Conservation (phyloP, 116 monocot species). For the Zostera marina region DNA sequence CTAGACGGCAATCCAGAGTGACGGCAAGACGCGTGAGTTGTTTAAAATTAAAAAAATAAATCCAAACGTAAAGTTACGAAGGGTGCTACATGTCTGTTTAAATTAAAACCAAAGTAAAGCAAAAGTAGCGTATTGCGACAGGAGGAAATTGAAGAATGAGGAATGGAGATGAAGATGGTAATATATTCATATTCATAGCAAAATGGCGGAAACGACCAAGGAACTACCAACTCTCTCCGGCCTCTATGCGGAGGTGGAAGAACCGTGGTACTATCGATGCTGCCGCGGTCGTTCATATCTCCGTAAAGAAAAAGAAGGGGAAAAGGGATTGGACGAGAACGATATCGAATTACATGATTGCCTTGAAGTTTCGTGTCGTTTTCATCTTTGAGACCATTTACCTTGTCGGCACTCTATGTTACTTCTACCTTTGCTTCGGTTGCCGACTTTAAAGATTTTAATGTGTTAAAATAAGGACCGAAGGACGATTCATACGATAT, state of each 20-base stretch:
- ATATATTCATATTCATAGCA: no score
- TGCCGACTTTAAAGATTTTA: background rate
- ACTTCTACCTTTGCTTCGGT: slow-evolving; percentile 1
- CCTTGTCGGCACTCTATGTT: background rate
- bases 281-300: background rate
- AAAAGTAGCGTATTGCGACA: no score
- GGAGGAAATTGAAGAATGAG: background rate
- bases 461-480: no score
- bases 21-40: no score
- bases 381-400: background rate
- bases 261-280: background rate
- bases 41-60: no score
- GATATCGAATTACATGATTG: background rate
- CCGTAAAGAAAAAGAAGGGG: background rate
- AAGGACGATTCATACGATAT: no score
- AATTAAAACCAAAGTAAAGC: no score
- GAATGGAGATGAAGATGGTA: background rate
- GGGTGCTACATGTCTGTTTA: no score
- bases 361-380: background rate
- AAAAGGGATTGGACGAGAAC: background rate
- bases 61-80: no score
- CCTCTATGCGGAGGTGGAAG: background rate
- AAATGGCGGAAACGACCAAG: background rate
- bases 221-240: background rate
- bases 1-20: no score